phyloP scores from a whole-genome alignment of 441 rosid genomes.

The Bocquillonia castaneifolia region DNA sequence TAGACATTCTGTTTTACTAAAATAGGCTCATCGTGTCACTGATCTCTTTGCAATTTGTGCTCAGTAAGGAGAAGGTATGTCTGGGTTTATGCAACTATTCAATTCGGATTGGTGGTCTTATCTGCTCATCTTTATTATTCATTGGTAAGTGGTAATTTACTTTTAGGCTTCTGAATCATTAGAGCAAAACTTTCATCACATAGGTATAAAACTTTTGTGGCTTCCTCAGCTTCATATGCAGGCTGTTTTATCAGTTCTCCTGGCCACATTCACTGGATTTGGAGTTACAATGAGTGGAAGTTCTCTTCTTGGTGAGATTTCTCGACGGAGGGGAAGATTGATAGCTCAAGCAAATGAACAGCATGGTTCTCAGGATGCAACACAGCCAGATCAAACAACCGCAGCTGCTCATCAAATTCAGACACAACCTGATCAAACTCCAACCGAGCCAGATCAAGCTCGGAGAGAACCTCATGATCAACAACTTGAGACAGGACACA shows the following conservation, averaged over 20 bases:
- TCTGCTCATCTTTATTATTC: slow-evolving; percentile 72
- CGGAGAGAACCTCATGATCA: slow-evolving; percentile 15
- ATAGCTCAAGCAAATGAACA: slow-evolving; percentile 24
- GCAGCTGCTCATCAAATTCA: slow-evolving; percentile 8
- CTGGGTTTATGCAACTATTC: slow-evolving; percentile 71
- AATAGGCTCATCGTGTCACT: slow-evolving; percentile 10
- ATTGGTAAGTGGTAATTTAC: slow-evolving; percentile 42
- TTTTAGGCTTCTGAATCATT: neutral
- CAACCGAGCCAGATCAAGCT: slow-evolving; percentile 19
- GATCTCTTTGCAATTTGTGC: slow-evolving; percentile 16
- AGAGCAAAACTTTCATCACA: neutral
- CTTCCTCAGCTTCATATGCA: slow-evolving; percentile 60
- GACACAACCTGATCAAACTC: slow-evolving; percentile 27
- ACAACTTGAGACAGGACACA: slow-evolving; percentile 22
- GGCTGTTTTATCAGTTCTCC: slow-evolving; percentile 59
- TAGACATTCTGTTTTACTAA: neutral
- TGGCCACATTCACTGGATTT: slow-evolving; percentile 72
- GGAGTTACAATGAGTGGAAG: slow-evolving; percentile 67
- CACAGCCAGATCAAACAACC: slow-evolving; percentile 28
- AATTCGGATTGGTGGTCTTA: slow-evolving; percentile 64
- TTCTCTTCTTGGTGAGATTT: slow-evolving; percentile 45
- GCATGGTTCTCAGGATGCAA: slow-evolving; percentile 18
- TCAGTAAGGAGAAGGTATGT: slow-evolving; percentile 60
- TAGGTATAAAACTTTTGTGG: slow-evolving; percentile 3
- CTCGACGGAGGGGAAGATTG: slow-evolving; percentile 36